Percentiles rank a stretch among this genome's conserved stretches.
Conservation (phyloP, 2,329 filamentous ascomycete species). For the Ilyonectria sp. region DNA sequence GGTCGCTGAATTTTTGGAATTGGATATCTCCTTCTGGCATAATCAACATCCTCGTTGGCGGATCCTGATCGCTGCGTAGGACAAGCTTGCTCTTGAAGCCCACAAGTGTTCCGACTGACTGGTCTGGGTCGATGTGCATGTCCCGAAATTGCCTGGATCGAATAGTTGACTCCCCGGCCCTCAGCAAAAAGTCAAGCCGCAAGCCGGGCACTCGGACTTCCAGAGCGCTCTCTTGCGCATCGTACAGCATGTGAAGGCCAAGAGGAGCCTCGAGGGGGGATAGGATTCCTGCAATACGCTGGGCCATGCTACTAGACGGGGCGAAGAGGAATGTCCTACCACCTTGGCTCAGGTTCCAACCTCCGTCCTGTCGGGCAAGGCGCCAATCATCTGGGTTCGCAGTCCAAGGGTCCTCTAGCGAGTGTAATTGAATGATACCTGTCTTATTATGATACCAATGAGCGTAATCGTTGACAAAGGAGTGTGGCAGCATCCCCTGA, state of each 20-base stretch:
- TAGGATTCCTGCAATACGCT: slow-evolving; percentile 7
- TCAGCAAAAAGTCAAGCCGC: slow-evolving; percentile 27
- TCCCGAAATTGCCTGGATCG: slow-evolving; percentile 34
- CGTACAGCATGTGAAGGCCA: slow-evolving; percentile 25
- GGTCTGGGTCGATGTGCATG: slow-evolving; percentile 35
- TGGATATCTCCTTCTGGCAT: slow-evolving; percentile 54
- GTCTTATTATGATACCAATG: slow-evolving; percentile 62
- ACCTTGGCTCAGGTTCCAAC: slow-evolving; percentile 18
- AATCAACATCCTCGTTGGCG: slow-evolving; percentile 52
- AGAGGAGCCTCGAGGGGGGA: slow-evolving; percentile 25
- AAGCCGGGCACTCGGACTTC: slow-evolving; percentile 44
- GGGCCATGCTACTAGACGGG: slow-evolving; percentile 9
- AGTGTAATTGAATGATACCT: slow-evolving; percentile 53
- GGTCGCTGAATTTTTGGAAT: neutral
- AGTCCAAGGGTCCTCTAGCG: slow-evolving; percentile 46
- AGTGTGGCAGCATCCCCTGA: slow-evolving; percentile 47
- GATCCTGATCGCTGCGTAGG: slow-evolving; percentile 48
- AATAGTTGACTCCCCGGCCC: neutral
- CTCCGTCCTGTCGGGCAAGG: slow-evolving; percentile 35
- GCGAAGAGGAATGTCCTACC: neutral
- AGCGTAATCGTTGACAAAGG: slow-evolving; percentile 56
- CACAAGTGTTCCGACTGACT: slow-evolving; percentile 33
- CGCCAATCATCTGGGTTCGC: slow-evolving; percentile 40
- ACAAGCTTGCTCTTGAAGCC: slow-evolving; percentile 58
- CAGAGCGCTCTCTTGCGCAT: neutral